phyloP scores from a whole-genome alignment of 176 grass and related monocot species.

The Elaeis guineensis region DNA sequence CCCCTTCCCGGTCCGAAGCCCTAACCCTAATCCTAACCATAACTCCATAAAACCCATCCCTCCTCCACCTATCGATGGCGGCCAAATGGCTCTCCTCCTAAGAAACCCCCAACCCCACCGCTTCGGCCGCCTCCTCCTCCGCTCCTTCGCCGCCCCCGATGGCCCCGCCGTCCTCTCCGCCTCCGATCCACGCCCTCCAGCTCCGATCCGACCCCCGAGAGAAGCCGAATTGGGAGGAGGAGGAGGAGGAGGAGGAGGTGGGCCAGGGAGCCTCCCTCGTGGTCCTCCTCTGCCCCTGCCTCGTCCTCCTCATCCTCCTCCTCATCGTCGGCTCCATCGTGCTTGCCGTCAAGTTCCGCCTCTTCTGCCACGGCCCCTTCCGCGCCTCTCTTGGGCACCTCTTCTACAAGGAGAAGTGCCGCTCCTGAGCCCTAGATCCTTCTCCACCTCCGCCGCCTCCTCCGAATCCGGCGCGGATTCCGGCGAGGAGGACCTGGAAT shows the following conservation, averaged over 20 bases:
- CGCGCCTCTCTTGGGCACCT: slow-evolving; percentile 37
- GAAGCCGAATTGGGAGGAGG: slow-evolving; percentile 1
- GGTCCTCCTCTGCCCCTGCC: slow-evolving; percentile 66
- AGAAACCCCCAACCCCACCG: background rate
- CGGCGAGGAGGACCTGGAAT: background rate
- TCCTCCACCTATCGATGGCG: background rate
- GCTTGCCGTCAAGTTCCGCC: slow-evolving; percentile 62
- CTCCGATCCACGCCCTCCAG: slow-evolving; percentile 2
- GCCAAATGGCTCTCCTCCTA: slow-evolving; percentile 1
- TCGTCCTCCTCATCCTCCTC: slow-evolving; percentile 37
- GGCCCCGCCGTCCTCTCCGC: background rate
- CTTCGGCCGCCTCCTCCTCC: background rate
- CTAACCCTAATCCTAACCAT: too few species aligned
- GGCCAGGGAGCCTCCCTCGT: background rate
- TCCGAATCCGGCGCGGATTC: slow-evolving; percentile 14
- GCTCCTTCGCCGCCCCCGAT: background rate
- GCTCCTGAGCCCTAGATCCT: background rate
- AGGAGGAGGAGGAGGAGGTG: background rate
- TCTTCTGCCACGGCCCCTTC: slow-evolving; percentile 62
- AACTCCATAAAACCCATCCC: too few species aligned
- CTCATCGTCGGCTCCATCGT: slow-evolving; percentile 41
- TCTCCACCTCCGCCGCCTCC: background rate
- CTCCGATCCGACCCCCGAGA: slow-evolving; percentile 8
- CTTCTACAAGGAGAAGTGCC: slow-evolving; percentile 39
- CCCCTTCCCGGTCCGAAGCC: too few species aligned